Conservation (phyloP, 164 flowering plant genomes). For the Piper betle region DNA sequence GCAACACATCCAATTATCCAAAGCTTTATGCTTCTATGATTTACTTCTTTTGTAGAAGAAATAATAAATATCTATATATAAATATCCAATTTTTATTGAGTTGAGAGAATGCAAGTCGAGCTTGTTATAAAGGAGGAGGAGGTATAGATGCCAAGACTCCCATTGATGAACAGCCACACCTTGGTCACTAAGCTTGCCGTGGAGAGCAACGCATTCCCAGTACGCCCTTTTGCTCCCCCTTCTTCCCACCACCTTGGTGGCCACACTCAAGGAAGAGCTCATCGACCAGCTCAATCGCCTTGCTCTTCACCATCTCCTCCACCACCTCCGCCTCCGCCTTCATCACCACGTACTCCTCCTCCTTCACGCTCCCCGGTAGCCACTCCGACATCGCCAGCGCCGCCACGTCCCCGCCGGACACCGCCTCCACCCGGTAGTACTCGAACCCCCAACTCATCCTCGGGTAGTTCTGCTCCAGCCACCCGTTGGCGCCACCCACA, state of each 20-base stretch:
- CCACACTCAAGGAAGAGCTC: constrained; percentile 69
- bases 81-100: too few relatives aligned
- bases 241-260: constrained; percentile 19
- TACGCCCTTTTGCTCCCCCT: constrained; percentile 48
- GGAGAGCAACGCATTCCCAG: constrained; percentile 85
- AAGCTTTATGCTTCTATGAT: too few relatives aligned
- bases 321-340: constrained; percentile 68
- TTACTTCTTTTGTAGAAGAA: too few relatives aligned
- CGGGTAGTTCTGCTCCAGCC: too few relatives aligned
- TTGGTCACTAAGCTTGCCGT: constrained; percentile 64
- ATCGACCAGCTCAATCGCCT: constrained; percentile 46
- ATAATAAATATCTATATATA: too few relatives aligned
- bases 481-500: constrained; percentile 20
- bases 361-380: constrained; percentile 48
- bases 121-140: too few relatives aligned
- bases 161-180: constrained; percentile 95
- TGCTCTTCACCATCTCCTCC: constrained; percentile 56
- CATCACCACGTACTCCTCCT: constrained; percentile 72
- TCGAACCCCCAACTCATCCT: constrained; percentile 46
- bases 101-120: too few relatives aligned
- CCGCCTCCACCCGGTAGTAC: constrained; percentile 38
- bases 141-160: constrained; percentile 39
- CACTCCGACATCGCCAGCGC: constrained; percentile 43
- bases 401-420: constrained; percentile 11
- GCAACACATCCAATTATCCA: too few relatives aligned